phyloP scores from a whole-genome alignment of 345 rosid genomes.

The Erysimum cheiranthoides region DNA sequence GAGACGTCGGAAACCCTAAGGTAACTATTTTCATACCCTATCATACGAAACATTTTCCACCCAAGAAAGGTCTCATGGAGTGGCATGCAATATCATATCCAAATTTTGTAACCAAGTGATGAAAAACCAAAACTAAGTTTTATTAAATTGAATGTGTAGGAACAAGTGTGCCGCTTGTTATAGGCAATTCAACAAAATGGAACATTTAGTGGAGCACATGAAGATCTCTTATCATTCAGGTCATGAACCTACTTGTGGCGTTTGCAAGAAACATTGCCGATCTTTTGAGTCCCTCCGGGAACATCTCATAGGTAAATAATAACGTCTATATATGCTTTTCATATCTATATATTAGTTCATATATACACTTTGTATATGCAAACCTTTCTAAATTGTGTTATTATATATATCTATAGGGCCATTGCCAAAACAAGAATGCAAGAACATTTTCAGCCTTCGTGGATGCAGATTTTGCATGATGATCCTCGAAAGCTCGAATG shows the following conservation, averaged over 20 bases:
- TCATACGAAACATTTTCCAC: background rate
- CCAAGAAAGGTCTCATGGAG: background rate
- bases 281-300: slow-evolving; percentile 93
- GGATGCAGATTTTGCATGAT: slow-evolving; percentile 86
- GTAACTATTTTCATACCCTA: slow-evolving; percentile 32
- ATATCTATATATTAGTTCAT: slow-evolving; percentile 7
- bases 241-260: slow-evolving; percentile 84
- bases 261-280: slow-evolving; percentile 86
- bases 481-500: slow-evolving; percentile 62
- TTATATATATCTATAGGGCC: slow-evolving; percentile 61
- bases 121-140: background rate
- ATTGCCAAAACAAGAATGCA: slow-evolving; percentile 91
- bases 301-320: slow-evolving; percentile 73
- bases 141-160: slow-evolving; percentile 47
- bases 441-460: slow-evolving; percentile 61
- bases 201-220: slow-evolving; percentile 96
- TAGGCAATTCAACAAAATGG: slow-evolving; percentile 85
- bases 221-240: slow-evolving; percentile 74
- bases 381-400: background rate
- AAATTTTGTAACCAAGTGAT: background rate
- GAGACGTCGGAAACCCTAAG: slow-evolving; percentile 55
- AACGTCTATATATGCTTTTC: background rate
- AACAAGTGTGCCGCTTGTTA: slow-evolving; percentile 93
- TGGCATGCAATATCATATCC: slow-evolving; percentile 7
- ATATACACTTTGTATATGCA: background rate